A percentile compares a stretch with the other conserved stretches of the same genome.
Evolutionary conservation across 106 monocot species (phyloP).

Genomic region (Alisma plantagoaquatica): DNA sequence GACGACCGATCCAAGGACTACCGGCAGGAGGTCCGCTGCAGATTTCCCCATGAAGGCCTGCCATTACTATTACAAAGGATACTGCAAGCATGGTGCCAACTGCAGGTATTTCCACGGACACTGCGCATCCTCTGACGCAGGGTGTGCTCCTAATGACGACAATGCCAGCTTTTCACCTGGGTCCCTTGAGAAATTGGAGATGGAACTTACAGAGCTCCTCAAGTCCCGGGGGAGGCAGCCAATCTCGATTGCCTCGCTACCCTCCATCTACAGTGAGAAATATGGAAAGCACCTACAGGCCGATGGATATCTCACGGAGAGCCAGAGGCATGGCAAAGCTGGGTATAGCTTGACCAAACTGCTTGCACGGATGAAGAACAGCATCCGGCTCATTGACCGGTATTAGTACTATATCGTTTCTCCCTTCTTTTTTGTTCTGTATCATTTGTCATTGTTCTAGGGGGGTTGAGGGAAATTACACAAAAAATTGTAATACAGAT

Average conservation of each 20-base stretch:
- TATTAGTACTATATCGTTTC: slow-evolving; percentile 5
- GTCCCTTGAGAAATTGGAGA: slow-evolving; percentile 55
- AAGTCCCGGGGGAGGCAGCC: slow-evolving; percentile 30
- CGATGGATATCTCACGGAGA: slow-evolving; percentile 74
- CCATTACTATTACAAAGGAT: slow-evolving; percentile 52
- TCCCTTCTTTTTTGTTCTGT: background rate
- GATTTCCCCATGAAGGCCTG: slow-evolving; percentile 24
- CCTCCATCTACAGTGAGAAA: slow-evolving; percentile 51
- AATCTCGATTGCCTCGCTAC: slow-evolving; percentile 54
- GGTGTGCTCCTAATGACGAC: too few relatives aligned
- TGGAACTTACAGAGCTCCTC: slow-evolving; percentile 66
- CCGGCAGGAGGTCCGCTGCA: slow-evolving; percentile 14
- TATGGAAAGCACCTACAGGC: slow-evolving; percentile 66
- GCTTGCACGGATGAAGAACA: slow-evolving; percentile 52
- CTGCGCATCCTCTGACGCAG: slow-evolving; percentile 10
- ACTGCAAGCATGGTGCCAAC: slow-evolving; percentile 61
- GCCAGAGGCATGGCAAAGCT: slow-evolving; percentile 72
- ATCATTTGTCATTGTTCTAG: background rate
- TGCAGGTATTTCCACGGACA: slow-evolving; percentile 58
- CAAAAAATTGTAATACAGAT: background rate
- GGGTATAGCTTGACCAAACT: slow-evolving; percentile 73
- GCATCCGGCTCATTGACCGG: slow-evolving; percentile 68
- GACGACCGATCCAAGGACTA: slow-evolving; percentile 8
- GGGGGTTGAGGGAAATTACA: background rate
- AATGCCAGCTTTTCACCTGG: slow-evolving; percentile 12